phyloP scores from a whole-genome alignment of 2,329 filamentous ascomycete genomes.

The Aspergillus ibericus region DNA sequence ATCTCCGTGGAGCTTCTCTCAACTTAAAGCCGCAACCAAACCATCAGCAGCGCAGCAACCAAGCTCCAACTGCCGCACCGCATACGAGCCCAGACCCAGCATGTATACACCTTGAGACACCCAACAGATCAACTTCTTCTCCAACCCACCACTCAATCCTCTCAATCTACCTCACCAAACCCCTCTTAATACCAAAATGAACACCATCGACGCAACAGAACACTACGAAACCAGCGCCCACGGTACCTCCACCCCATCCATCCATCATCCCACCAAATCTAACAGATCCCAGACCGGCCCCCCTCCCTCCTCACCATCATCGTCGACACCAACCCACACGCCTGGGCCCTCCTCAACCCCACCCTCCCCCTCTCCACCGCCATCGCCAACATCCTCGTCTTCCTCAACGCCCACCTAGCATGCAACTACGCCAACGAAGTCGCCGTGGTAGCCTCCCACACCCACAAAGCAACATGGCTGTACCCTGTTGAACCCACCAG shows the following conservation, averaged over 20 bases:
- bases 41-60: neutral
- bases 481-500: conserved; percentile 61
- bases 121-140: neutral
- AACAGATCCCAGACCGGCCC: conserved; percentile 47
- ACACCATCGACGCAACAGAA: conserved; percentile 63
- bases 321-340: conserved; percentile 93
- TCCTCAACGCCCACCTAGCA: conserved; percentile 93
- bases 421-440: conserved; percentile 93
- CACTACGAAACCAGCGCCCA: conserved; percentile 52
- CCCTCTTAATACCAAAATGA: conserved; percentile 49
- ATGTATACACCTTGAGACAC: neutral
- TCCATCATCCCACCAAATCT: neutral
- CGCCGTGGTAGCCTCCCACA: conserved; percentile 85
- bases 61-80: neutral
- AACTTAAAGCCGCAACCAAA: neutral
- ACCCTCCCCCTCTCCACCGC: conserved; percentile 79
- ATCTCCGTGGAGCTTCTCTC: neutral
- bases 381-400: conserved; percentile 86
- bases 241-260: conserved; percentile 34
- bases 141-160: neutral
- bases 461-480: conserved; percentile 81
- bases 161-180: neutral
- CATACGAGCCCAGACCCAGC: neutral
- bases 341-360: conserved; percentile 75
- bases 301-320: conserved; percentile 88